Evolutionary conservation across 192 early-diverging fungal species (phyloP).

Genomic region (Bifiguratus adelaidae): DNA sequence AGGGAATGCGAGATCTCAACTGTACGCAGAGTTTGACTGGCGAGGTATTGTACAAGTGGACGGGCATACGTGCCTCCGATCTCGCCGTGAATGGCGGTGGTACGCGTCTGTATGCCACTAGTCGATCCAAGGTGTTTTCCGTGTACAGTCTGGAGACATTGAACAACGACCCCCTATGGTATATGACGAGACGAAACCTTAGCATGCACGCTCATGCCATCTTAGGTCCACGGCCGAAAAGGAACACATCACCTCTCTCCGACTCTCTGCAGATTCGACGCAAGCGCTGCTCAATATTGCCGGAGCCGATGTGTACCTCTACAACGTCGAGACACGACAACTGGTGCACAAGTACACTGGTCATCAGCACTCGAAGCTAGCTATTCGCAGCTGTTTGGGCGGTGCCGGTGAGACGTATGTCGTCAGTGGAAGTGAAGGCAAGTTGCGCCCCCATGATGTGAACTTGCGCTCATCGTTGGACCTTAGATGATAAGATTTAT

Average conservation of each 20-base stretch:
- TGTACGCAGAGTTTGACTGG: constrained; percentile 32
- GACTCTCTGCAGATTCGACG: constrained; percentile 46
- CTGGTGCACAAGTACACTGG: constrained; percentile 73
- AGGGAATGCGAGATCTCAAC: neutral
- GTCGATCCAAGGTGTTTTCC: constrained; percentile 47
- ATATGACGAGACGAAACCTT: neutral
- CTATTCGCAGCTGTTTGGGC: constrained; percentile 89
- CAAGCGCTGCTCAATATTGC: constrained; percentile 51
- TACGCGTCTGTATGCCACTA: constrained; percentile 45
- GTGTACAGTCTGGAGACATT: constrained; percentile 43
- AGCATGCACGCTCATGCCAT: neutral
- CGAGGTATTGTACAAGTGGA: constrained; percentile 47
- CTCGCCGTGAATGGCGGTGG: constrained; percentile 52
- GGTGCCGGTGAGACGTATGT: constrained; percentile 76
- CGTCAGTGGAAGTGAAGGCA: constrained; percentile 87
- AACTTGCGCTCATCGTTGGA: neutral
- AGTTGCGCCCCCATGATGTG: neutral
- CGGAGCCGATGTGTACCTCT: constrained; percentile 69
- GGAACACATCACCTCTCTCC: constrained; percentile 55
- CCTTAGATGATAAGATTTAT: constrained; percentile 55
- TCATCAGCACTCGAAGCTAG: constrained; percentile 75
- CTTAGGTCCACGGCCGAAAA: constrained; percentile 29
- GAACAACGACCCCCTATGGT: neutral
- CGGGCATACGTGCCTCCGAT: constrained; percentile 47
- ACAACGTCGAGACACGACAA: constrained; percentile 60